These are phyloP conservation scores for Trebouxia gelatinosa DNA, from an alignment of 163 green algal genomes.

Conservation along the genomic window DNA sequence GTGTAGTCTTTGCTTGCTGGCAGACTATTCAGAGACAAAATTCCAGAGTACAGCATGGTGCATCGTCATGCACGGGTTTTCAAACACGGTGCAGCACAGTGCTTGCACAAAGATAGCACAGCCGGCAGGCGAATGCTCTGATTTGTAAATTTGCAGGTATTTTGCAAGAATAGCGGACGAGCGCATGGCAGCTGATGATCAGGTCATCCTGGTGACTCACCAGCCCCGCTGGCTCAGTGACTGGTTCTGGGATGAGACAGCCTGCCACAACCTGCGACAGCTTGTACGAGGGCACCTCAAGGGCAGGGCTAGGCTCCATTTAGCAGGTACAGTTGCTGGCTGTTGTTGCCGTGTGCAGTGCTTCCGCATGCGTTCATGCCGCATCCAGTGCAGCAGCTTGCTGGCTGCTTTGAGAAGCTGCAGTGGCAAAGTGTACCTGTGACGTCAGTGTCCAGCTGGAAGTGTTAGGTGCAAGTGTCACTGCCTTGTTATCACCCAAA, in stretches of 20 bases:
- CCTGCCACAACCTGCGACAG: slow-evolving; percentile 71
- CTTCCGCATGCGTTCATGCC: background rate
- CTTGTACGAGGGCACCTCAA: slow-evolving; percentile 79
- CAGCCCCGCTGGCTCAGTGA: slow-evolving; percentile 79
- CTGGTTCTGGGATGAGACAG: slow-evolving; percentile 70
- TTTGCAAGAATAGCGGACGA: slow-evolving; percentile 84
- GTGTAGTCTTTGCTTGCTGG: no score
- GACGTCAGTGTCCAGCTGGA: background rate
- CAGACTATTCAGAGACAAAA: no score
- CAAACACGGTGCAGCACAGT: no score
- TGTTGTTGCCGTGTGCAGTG: background rate
- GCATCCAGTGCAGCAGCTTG: background rate
- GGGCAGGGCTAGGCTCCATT: slow-evolving; percentile 67
- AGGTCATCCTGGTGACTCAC: slow-evolving; percentile 82
- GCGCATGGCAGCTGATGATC: slow-evolving; percentile 65
- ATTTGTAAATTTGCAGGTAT: slow-evolving; percentile 62
- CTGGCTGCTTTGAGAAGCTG: background rate
- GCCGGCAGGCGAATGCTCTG: background rate
- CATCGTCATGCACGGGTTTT: no score
- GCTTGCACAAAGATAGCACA: no score
- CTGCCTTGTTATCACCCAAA: background rate
- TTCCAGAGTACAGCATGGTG: no score
- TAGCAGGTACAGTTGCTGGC: slow-evolving; percentile 50
- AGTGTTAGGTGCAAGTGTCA: background rate
- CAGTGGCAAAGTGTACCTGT: background rate